A percentile compares a stretch with the other conserved stretches of the same genome.
These are phyloP conservation scores for Neofusicoccum ribis DNA, from an alignment of 2,329 filamentous ascomycete species.

Conservation along the genomic window DNA sequence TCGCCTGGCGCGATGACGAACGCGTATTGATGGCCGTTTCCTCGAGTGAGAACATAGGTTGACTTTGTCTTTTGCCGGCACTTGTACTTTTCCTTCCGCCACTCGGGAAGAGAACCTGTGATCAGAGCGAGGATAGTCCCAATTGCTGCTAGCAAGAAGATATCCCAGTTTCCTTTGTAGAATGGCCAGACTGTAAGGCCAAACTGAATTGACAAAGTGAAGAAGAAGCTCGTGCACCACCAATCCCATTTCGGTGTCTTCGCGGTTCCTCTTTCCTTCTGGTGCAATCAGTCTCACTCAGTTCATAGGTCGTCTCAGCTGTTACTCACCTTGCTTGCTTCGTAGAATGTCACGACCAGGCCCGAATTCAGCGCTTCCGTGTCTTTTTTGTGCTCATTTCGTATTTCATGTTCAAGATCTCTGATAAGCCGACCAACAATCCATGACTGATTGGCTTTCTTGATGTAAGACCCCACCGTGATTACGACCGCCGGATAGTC, in stretches of 20 bases:
- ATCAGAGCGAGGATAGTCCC: not conserved
- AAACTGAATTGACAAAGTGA: no score
- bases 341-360: conserved; percentile 1
- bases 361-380: no score
- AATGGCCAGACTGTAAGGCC: no score
- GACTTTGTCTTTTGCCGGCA: not conserved
- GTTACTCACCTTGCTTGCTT: not conserved
- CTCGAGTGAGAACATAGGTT: not conserved
- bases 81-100: conserved; percentile 1
- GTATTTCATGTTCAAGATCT: conserved; percentile 1
- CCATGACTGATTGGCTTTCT: conserved; percentile 6
- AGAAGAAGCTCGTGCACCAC: not conserved
- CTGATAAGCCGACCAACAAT: conserved; percentile 12
- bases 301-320: no score
- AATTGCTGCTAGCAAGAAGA: not conserved
- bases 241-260: not conserved
- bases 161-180: conserved; percentile 3
- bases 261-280: no score
- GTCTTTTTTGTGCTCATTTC: not conserved
- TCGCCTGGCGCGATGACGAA: not conserved
- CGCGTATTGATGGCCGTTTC: conserved; percentile 6
- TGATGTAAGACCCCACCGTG: not conserved
- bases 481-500: conserved; percentile 8
- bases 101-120: conserved; percentile 6
- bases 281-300: no score